Evolutionary conservation across 306 rosid species (phyloP), one percentile per base, ranked within the genome.

Genomic region (Rosa multiflora): DNA sequence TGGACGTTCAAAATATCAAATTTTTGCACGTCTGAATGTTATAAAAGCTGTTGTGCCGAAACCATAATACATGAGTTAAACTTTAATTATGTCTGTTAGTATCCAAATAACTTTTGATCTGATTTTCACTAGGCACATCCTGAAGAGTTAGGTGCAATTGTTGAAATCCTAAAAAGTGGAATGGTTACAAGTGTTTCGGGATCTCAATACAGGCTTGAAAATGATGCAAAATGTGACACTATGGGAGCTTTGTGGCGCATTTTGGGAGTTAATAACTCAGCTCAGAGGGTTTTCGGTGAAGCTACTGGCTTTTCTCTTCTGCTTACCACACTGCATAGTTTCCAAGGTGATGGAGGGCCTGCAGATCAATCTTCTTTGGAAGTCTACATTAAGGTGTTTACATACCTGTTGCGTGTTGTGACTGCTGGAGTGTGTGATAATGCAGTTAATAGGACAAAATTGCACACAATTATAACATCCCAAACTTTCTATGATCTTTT

Each of bases 221-320:
- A 82, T 86, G 98, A 91, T 80, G 99, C 99, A 62, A 93, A 87
- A 83, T 96, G 99, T 80, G 99, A 96, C 79, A 90, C 88, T 47
- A 88, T 96, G 98, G 99, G 99, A 80, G 82, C 90, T 76, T 76
- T 96, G 74, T 93, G 97, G 96, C 94, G 98, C 23, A 87, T 93
- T 81, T 75, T 96, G 85, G 98, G 93, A 81, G 92, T 87, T 81
- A 96, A 93, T 83, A 83, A 70, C 82, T 82, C 92, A 59, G 92
- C 98, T 51, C 94, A 88, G 86, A 90, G 92, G 83, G 88, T 91
- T 77, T 96, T 96, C 79, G 99, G 99, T 49, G 99, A 96, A 86
- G 92, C 94, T 75, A 96, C 99, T 44, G 98, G 99, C 63, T 96
- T 96, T 85, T 93, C 99, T 83, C 97, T 96, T 83, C 87, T 96